These are phyloP conservation scores for Epichloe gansuensis DNA, from an alignment of 2,329 filamentous ascomycete species.

Conservation along the genomic window DNA sequence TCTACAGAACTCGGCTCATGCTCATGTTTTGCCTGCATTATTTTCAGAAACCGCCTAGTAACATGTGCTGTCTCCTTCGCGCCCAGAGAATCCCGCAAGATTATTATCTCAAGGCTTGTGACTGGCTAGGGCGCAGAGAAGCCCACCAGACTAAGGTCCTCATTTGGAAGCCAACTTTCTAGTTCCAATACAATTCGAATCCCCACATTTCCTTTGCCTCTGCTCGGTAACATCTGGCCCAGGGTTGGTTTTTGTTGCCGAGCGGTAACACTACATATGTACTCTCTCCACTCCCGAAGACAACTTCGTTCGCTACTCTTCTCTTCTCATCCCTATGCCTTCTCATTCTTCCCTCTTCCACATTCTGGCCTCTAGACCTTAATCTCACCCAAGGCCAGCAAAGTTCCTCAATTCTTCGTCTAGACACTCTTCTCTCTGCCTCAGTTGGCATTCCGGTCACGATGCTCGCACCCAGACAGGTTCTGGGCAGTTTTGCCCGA, in stretches of 20 bases:
- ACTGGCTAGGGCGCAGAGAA: slow-evolving; percentile 9
- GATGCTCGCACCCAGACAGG: slow-evolving; percentile 61
- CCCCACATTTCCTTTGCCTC: slow-evolving; percentile 2
- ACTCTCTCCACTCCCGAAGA: slow-evolving; percentile 13
- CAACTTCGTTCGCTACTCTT: slow-evolving; percentile 6
- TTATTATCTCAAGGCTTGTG: slow-evolving; percentile 15
- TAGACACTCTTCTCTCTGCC: slow-evolving; percentile 15
- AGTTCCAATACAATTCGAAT: background rate
- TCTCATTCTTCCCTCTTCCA: slow-evolving; percentile 5
- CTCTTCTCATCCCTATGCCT: slow-evolving; percentile 11
- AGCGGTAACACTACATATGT: slow-evolving; percentile 11
- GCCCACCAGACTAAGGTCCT: background rate
- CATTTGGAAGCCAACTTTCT: background rate
- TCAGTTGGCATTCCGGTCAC: slow-evolving; percentile 25
- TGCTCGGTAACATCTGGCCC: slow-evolving; percentile 11
- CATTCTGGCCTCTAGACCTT: slow-evolving; percentile 5
- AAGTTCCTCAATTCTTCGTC: slow-evolving; percentile 9
- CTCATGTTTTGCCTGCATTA: no score
- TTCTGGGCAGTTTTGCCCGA: slow-evolving; percentile 52
- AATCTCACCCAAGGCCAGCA: slow-evolving; percentile 12
- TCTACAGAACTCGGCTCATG: no score
- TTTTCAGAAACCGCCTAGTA: no score
- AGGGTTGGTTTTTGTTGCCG: slow-evolving; percentile 6
- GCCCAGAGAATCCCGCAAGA: background rate
- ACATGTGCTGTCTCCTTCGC: no score